phyloP scores from a whole-genome alignment of 805 yeast genomes.

The Metschnikowia proteae region DNA sequence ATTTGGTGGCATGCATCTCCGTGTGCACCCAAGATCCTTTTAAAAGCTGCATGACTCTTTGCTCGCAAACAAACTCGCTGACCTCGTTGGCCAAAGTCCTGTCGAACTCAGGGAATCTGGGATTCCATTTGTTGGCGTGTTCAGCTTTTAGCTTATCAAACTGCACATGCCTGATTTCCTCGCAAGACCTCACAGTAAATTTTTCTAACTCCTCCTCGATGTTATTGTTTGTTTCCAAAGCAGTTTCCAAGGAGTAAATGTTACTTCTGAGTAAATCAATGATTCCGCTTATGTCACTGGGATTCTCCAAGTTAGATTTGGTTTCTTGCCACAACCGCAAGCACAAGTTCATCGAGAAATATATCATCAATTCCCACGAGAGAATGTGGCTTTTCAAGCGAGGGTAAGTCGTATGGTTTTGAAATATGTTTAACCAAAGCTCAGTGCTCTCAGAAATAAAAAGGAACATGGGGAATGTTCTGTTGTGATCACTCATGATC shows the following conservation, averaged over 20 bases:
- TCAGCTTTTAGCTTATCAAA: constrained; percentile 37
- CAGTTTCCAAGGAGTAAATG: constrained; percentile 27
- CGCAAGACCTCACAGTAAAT: constrained; percentile 41
- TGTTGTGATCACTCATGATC: constrained; percentile 51
- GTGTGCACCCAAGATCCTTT: constrained; percentile 80
- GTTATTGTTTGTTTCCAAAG: constrained; percentile 18
- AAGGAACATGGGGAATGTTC: constrained; percentile 48
- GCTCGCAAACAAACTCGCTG: constrained; percentile 68
- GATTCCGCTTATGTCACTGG: constrained; percentile 50
- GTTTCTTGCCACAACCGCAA: constrained; percentile 65
- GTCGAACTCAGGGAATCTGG: constrained; percentile 47
- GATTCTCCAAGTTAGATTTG: constrained; percentile 41
- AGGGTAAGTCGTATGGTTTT: constrained; percentile 30
- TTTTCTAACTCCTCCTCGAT: constrained; percentile 46
- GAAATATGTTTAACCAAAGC: constrained; percentile 35
- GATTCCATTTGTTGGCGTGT: constrained; percentile 43
- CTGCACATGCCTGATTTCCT: constrained; percentile 53
- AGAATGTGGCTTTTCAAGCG: constrained; percentile 39
- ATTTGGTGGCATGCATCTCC: constrained; percentile 46
- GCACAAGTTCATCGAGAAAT: constrained; percentile 52
- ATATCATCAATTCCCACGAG: constrained; percentile 53
- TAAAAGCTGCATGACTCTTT: constrained; percentile 64
- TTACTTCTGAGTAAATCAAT: constrained; percentile 40
- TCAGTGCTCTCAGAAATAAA: constrained; percentile 34
- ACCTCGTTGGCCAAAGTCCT: constrained; percentile 52